A percentile compares a stretch with the other conserved stretches of the same genome.
Conservation (phyloP, 176 grass and related monocot genomes). For the Luzula sylvatica region DNA sequence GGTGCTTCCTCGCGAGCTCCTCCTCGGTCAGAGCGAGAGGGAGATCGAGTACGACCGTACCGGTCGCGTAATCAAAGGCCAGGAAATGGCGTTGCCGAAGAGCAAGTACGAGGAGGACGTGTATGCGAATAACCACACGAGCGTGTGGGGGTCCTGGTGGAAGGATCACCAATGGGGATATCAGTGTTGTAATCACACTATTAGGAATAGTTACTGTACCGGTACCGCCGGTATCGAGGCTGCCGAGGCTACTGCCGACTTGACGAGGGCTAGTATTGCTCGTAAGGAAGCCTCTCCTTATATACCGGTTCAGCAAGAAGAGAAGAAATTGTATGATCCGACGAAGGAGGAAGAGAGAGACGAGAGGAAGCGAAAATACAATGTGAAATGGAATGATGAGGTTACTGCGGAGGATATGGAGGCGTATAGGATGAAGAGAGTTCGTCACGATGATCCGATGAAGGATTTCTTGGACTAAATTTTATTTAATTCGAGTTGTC, state of each 20-base stretch:
- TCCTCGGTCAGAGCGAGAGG: constrained; percentile 90
- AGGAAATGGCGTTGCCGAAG: constrained; percentile 69
- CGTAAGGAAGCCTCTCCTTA: constrained; percentile 75
- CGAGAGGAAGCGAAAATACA: constrained; percentile 93
- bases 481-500: too few species aligned
- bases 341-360: constrained; percentile 76
- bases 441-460: constrained; percentile 87
- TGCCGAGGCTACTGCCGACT: constrained; percentile 74
- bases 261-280: constrained; percentile 85
- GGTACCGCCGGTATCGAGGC: constrained; percentile 89
- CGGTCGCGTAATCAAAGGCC: constrained; percentile 86
- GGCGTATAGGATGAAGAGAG: constrained; percentile 76
- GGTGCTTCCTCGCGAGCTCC: constrained; percentile 59
- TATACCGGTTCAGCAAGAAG: constrained; percentile 47
- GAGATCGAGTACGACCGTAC: constrained; percentile 88
- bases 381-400: constrained; percentile 80
- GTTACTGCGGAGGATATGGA: constrained; percentile 95
- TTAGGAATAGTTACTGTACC: constrained; percentile 86
- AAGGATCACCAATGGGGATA: constrained; percentile 98
- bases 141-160: constrained; percentile 97
- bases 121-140: constrained; percentile 82
- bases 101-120: constrained; percentile 97
- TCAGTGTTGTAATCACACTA: constrained; percentile 73
- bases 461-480: constrained; percentile 49
- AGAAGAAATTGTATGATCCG: constrained; percentile 62